Evolutionary conservation across 2,329 filamentous ascomycete genomes (phyloP).

Genomic region (Nannizziopsis barbatae): DNA sequence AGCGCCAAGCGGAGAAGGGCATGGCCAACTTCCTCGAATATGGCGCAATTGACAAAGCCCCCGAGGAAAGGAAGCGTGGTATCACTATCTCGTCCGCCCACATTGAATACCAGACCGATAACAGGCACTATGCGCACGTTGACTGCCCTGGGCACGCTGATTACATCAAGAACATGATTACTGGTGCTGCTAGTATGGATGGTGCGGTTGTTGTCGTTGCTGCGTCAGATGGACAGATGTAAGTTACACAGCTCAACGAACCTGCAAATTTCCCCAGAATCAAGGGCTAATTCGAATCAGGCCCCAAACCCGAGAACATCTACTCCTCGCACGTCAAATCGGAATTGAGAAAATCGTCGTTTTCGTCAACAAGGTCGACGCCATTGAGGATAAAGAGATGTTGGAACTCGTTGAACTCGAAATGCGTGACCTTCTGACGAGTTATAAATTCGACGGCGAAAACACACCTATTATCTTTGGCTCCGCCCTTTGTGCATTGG

Average conservation of each 20-base stretch:
- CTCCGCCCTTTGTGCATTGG: conserved; percentile 87
- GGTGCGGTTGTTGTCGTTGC: conserved; percentile 98
- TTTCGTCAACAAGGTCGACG: conserved; percentile 99
- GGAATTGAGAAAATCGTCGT: conserved; percentile 97
- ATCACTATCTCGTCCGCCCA: conserved; percentile 98
- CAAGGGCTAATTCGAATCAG: conserved; percentile 29
- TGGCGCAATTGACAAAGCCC: conserved; percentile 95
- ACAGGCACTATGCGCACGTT: conserved; percentile 96
- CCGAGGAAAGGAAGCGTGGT: conserved; percentile 98
- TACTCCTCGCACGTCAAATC: conserved; percentile 94
- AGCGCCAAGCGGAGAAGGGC: conserved; percentile 91
- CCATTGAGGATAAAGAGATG: conserved; percentile 96
- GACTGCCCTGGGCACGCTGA: conserved; percentile 99
- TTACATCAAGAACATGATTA: conserved; percentile 99
- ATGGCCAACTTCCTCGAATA: conserved; percentile 93
- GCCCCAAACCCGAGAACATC: conserved; percentile 96
- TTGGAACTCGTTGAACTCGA: conserved; percentile 99
- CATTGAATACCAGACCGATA: conserved; percentile 93
- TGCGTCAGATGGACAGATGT: conserved; percentile 96
- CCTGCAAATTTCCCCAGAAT: no score
- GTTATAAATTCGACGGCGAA: conserved; percentile 95
- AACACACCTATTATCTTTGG: conserved; percentile 96
- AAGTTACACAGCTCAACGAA: conserved; percentile 25
- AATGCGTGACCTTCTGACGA: conserved; percentile 90
- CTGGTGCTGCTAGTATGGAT: conserved; percentile 98